phyloP scores from a whole-genome alignment of 805 yeast species.

The Wickerhamiella siamensis region DNA sequence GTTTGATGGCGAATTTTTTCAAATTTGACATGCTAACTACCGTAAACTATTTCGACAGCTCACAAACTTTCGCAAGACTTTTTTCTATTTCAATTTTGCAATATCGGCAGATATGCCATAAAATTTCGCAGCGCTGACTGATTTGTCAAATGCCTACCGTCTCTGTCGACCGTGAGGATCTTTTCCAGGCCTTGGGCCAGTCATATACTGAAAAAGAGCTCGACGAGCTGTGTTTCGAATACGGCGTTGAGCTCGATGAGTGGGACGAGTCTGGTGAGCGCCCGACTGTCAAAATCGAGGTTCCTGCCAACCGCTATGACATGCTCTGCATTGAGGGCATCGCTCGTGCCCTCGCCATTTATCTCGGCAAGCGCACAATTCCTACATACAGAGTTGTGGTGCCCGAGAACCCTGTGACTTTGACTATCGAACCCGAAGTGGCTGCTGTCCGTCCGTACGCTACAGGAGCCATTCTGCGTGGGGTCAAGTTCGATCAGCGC shows the following conservation, averaged over 20 bases:
- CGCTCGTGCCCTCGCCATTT: slow-evolving; percentile 86
- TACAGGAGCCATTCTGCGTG: slow-evolving; percentile 85
- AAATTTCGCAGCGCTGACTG: slow-evolving; percentile 1
- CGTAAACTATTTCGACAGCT: not conserved
- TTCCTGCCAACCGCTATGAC: slow-evolving; percentile 97
- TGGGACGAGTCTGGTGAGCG: slow-evolving; percentile 77
- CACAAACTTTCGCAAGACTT: no score
- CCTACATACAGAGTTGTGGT: slow-evolving; percentile 56
- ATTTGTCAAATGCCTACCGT: slow-evolving; percentile 72
- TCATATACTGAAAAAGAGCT: slow-evolving; percentile 67
- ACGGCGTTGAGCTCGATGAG: slow-evolving; percentile 95
- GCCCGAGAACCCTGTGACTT: slow-evolving; percentile 42
- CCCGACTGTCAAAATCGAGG: slow-evolving; percentile 93
- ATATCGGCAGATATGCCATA: not conserved
- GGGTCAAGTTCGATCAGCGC: slow-evolving; percentile 66
- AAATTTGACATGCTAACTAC: no score
- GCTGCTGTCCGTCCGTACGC: slow-evolving; percentile 76
- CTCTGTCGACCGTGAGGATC: slow-evolving; percentile 86
- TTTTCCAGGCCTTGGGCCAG: slow-evolving; percentile 61
- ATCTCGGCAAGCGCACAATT: slow-evolving; percentile 49
- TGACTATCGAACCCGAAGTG: slow-evolving; percentile 67
- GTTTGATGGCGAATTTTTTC: no score
- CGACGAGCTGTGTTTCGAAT: slow-evolving; percentile 93
- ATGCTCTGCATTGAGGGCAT: slow-evolving; percentile 97
- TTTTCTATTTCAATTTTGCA: not conserved